Evolutionary conservation across 2,329 filamentous ascomycete species (phyloP), one percentile per base, ranked within the genome.

Genomic region (Cryphonectria japonica): DNA sequence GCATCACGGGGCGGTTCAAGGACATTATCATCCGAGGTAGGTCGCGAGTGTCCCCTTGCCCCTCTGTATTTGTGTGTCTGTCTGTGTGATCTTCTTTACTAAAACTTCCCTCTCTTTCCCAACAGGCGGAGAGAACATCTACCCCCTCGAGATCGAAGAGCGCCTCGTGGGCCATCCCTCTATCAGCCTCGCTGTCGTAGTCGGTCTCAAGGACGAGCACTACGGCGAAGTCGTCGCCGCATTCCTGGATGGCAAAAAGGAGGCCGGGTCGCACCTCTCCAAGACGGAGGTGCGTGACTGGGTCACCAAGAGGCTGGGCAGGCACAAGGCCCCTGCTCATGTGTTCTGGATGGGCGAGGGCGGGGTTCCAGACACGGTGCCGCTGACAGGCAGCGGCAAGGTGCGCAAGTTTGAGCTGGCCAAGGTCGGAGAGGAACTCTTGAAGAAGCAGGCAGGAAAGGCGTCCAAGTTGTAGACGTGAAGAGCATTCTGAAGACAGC

Each of bases 101-200:
- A 39, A 9, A 29, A 32, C 11, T 13, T 26, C 60, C 68, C 46
- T 71, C 69, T 34, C 2, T 26, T 19, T 16, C 13, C 6, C 1
- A 59, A 19, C 65, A 86, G 89, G 91, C 69, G 91, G 91, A 64
- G 91, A 93, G 79, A 93, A 93, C 79, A 88, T 86, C 78, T 92
- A 93, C 77, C 92, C 92, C 0, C 85, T 93, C 32, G 91, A 94
- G 78, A 93, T 93, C 72, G 92, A 94, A 79, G 91, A 93, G 78
- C 86, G 91, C 2, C 84, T 94, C n/a, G 82, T 89, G 62, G 84
- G 85, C 1, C 92, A 94, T 78, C 85, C 89, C 0, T 82, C 84
- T 1, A 85, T 94, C 39, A 79, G 84, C 1, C 83, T 87, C n/a
- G 91, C 91, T 19, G 86, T 92, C 64, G 91, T 93, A 1, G 88